Percentiles rank a stretch among this genome's conserved stretches.
These are phyloP conservation scores for Fraxinus quadrangulata DNA, from an alignment of 257 asterid genomes.

Conservation along the genomic window DNA sequence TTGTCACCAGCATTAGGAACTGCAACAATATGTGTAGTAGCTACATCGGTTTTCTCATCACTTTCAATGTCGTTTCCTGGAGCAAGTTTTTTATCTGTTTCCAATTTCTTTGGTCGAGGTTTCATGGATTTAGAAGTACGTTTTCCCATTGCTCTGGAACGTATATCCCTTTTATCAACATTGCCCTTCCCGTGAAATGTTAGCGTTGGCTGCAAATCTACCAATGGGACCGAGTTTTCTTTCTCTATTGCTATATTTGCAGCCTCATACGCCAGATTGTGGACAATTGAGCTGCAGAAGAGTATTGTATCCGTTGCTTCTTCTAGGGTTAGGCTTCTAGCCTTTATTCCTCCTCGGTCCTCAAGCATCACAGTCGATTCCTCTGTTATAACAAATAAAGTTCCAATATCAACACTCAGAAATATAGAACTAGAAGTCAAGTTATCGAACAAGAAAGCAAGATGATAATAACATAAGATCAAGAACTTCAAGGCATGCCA, in stretches of 20 bases:
- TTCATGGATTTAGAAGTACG: constrained; percentile 62
- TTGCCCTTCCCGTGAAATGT: constrained; percentile 49
- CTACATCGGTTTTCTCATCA: constrained; percentile 31
- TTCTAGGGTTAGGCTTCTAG: constrained; percentile 77
- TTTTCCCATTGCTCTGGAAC: constrained; percentile 48
- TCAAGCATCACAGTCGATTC: constrained; percentile 64
- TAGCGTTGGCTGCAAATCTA: constrained; percentile 48
- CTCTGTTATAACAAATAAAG: constrained; percentile 45
- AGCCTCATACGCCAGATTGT: constrained; percentile 80
- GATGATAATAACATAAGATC: background rate
- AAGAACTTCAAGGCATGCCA: background rate
- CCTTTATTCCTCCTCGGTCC: constrained; percentile 42
- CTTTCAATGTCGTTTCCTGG: constrained; percentile 32
- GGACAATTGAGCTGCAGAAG: constrained; percentile 95
- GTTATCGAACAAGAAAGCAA: background rate
- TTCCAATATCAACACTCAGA: background rate
- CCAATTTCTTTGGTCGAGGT: constrained; percentile 54
- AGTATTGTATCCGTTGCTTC: constrained; percentile 96
- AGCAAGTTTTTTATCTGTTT: constrained; percentile 48
- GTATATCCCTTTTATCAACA: constrained; percentile 57
- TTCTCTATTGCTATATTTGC: constrained; percentile 77
- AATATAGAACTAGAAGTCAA: background rate
- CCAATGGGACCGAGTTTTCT: constrained; percentile 45
- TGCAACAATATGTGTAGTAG: constrained; percentile 50
- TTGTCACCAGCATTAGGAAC: constrained; percentile 53